Evolutionary conservation across 257 asterid genomes (phyloP), one percentile per base, ranked within the genome.

Genomic region (Striga asiatica): DNA sequence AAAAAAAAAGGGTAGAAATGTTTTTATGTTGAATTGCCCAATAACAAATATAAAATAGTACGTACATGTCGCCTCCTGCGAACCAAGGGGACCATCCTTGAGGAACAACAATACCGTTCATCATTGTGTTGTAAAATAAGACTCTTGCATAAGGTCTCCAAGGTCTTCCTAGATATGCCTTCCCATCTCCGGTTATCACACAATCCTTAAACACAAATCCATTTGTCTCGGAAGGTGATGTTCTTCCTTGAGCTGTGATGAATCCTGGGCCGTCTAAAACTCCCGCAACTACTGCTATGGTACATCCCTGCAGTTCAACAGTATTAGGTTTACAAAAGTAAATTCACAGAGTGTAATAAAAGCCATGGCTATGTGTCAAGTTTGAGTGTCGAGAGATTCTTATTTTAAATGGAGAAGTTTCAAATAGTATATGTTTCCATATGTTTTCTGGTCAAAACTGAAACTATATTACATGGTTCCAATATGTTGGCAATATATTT

Each of bases 131-230:
- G 64, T 61, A 75, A 43, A 76, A 88, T 4, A 88, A 1, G 35
- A 88, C 97, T 38, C 95, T 66, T 0, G 97, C 88, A 56, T 75
- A 75, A 0, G 18, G 27, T 50, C 93, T 75, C 97, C 97, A 88
- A 2, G 97, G 79, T 54, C 89, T 71, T 39, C 83, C 89, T 42
- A 81, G 59, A 35, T 21, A 74, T 1, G 79, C 35, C 41, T 50
- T 35, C 6, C 85, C 85, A 18, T 39, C n/a, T 19, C 85, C 85
- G 5, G 6, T 2, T 5, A 78, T 69, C 0, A 8, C 22, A 52
- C 85, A 75, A 0, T 45, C 21, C 27, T 75, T 78, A 54, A 78
- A 78, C 29, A 78, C 76, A 14, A 78, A 78, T 13, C 81, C 85
- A 2, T 56, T 72, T 0, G 68, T 34, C 20, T 77, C 70, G 1